Percentiles rank a stretch among this genome's conserved stretches.
Evolutionary conservation across 495 filamentous ascomycete species (phyloP).

Genomic region (Rostrohypoxylon terebratum): DNA sequence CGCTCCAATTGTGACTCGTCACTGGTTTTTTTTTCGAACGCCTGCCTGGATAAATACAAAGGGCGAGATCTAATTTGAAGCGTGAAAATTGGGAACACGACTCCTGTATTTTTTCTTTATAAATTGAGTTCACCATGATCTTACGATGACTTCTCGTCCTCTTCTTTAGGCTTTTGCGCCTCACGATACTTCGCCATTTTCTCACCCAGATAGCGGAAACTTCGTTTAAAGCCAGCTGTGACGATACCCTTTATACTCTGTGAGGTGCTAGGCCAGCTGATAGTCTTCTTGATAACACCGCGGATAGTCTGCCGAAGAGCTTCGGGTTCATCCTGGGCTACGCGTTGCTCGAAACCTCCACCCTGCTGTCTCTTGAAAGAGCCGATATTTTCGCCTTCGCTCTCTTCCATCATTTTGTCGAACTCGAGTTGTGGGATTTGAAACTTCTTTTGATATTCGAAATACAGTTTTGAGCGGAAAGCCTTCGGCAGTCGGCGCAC

Average conservation of each 20-base stretch:
- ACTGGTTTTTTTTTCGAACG: background rate
- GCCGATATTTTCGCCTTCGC: constrained; percentile 73
- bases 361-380: constrained; percentile 79
- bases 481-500: constrained; percentile 88
- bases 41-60: background rate
- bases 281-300: constrained; percentile 82
- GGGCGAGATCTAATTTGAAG: background rate
- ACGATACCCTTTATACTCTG: constrained; percentile 85
- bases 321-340: constrained; percentile 73
- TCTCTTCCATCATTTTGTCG: constrained; percentile 82
- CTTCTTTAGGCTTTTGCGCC: constrained; percentile 48
- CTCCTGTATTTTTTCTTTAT: background rate
- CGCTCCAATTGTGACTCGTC: constrained; percentile 9
- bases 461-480: constrained; percentile 91
- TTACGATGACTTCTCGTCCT: constrained; percentile 35
- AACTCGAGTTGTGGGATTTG: constrained; percentile 86
- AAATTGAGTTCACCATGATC: background rate
- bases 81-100: background rate
- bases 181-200: constrained; percentile 80
- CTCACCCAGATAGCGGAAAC: constrained; percentile 81
- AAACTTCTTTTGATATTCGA: constrained; percentile 91
- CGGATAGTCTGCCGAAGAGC: constrained; percentile 75
- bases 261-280: constrained; percentile 87
- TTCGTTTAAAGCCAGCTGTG: constrained; percentile 76
- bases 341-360: constrained; percentile 84